These are phyloP conservation scores for Pleurotus platypus DNA, from an alignment of 768 basidiomycete species.

Conservation along the genomic window DNA sequence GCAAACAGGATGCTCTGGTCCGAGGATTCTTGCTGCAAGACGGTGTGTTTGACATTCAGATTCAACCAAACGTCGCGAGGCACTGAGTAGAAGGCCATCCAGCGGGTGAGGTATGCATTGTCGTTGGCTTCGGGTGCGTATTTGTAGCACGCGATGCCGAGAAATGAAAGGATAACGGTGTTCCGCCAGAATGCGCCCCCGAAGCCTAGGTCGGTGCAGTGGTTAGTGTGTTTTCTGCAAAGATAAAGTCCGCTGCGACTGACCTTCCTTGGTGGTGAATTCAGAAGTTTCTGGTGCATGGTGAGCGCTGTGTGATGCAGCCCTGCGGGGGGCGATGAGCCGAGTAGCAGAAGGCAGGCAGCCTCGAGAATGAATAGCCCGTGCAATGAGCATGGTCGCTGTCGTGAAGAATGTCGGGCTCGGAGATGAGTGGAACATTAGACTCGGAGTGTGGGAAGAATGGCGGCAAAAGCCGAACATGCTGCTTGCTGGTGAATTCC, in stretches of 20 bases:
- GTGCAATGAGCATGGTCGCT: slow-evolving; percentile 38
- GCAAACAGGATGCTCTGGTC: slow-evolving; percentile 39
- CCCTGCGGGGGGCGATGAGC: slow-evolving; percentile 38
- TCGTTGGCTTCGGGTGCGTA: slow-evolving; percentile 60
- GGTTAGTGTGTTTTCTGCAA: background rate
- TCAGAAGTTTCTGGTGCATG: slow-evolving; percentile 35
- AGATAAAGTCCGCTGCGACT: slow-evolving; percentile 12
- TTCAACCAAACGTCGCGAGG: slow-evolving; percentile 52
- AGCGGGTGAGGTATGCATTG: slow-evolving; percentile 62
- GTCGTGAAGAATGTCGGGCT: background rate
- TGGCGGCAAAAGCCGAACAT: background rate
- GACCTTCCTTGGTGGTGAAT: slow-evolving; percentile 57
- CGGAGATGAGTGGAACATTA: background rate
- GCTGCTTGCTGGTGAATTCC: background rate
- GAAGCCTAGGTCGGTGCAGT: slow-evolving; percentile 44
- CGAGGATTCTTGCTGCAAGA: slow-evolving; percentile 37
- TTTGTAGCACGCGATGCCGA: slow-evolving; percentile 58
- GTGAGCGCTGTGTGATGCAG: slow-evolving; percentile 31
- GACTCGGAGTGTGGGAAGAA: background rate
- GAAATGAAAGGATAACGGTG: slow-evolving; percentile 46
- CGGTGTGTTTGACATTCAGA: slow-evolving; percentile 55
- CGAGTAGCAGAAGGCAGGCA: slow-evolving; percentile 9
- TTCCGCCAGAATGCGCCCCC: slow-evolving; percentile 66
- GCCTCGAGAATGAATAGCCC: slow-evolving; percentile 25
- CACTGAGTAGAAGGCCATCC: slow-evolving; percentile 56